A percentile compares a stretch with the other conserved stretches of the same genome.
These are phyloP conservation scores for Priceomyces medius DNA, from an alignment of 805 yeast species.

Conservation along the genomic window DNA sequence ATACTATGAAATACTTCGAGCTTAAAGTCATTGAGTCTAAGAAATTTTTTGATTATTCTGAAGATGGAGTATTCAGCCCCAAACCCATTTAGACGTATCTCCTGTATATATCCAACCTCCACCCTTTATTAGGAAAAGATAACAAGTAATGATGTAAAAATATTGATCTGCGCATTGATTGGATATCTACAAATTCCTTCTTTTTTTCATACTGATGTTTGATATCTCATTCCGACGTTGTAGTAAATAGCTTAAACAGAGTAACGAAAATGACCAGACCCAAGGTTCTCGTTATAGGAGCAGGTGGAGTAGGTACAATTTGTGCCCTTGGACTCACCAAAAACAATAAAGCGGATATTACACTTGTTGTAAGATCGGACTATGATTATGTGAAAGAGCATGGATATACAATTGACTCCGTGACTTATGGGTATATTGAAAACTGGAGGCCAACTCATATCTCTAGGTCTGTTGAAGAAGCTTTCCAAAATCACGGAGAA, in stretches of 20 bases:
- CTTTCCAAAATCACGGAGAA: slow-evolving; percentile 20
- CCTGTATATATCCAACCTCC: too few relatives aligned
- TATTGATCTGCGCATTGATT: too few relatives aligned
- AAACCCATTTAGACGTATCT: slow-evolving; percentile 1
- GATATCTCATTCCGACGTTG: background rate
- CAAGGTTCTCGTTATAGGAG: slow-evolving; percentile 63
- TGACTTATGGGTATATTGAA: slow-evolving; percentile 29
- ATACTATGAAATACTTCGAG: slow-evolving; percentile 70
- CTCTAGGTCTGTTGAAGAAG: slow-evolving; percentile 29
- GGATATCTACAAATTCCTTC: too few relatives aligned
- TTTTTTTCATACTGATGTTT: too few relatives aligned
- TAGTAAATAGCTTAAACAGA: too few relatives aligned
- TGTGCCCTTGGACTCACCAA: slow-evolving; percentile 62
- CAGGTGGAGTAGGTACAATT: slow-evolving; percentile 86
- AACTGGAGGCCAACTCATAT: slow-evolving; percentile 31
- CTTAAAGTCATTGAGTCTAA: slow-evolving; percentile 63
- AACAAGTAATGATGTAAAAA: too few relatives aligned
- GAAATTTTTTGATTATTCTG: slow-evolving; percentile 32
- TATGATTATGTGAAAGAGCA: slow-evolving; percentile 24
- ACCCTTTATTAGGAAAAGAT: too few relatives aligned
- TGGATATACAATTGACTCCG: slow-evolving; percentile 35
- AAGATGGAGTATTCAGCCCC: slow-evolving; percentile 19
- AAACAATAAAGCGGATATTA: slow-evolving; percentile 42
- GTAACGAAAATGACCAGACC: slow-evolving; percentile 12
- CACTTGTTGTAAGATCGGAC: slow-evolving; percentile 39